Conservation (phyloP, 2,329 filamentous ascomycete genomes). For the Stachybotrys chartarum region DNA sequence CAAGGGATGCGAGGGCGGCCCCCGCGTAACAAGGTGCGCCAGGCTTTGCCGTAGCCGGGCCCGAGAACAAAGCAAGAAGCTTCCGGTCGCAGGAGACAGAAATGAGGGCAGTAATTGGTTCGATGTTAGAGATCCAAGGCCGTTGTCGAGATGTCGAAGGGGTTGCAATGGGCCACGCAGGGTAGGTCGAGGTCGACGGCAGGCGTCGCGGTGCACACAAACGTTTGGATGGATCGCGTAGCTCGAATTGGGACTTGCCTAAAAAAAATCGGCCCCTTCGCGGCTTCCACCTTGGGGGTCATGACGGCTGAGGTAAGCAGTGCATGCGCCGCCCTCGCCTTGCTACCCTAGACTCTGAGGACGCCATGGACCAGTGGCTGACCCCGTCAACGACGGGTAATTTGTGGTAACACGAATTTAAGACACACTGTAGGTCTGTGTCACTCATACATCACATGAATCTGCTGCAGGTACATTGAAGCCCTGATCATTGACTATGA, state of each 20-base stretch:
- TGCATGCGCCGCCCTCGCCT: background rate
- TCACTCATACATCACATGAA: too few relatives aligned
- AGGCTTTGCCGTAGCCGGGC: background rate
- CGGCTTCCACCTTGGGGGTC: background rate
- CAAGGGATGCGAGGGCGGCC: conserved; percentile 2
- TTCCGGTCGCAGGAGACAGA: background rate
- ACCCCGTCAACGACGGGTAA: too few relatives aligned
- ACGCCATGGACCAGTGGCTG: too few relatives aligned
- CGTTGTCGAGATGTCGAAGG: background rate
- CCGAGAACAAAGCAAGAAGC: conserved; percentile 4
- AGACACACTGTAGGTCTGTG: too few relatives aligned
- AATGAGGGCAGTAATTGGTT: background rate
- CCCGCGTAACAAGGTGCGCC: background rate
- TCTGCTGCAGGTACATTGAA: too few relatives aligned
- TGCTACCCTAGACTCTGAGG: background rate
- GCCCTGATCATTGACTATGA: too few relatives aligned
- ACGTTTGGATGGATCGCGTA: background rate
- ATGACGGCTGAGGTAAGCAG: background rate
- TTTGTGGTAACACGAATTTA: too few relatives aligned
- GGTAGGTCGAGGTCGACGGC: background rate
- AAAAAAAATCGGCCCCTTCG: conserved; percentile 4
- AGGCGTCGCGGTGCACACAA: background rate
- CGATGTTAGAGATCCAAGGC: background rate
- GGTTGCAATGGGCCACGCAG: background rate
- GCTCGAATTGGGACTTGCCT: conserved; percentile 5